These are phyloP conservation scores for Jamesozyma gamospora DNA, from an alignment of 805 yeast species.

Conservation along the genomic window DNA sequence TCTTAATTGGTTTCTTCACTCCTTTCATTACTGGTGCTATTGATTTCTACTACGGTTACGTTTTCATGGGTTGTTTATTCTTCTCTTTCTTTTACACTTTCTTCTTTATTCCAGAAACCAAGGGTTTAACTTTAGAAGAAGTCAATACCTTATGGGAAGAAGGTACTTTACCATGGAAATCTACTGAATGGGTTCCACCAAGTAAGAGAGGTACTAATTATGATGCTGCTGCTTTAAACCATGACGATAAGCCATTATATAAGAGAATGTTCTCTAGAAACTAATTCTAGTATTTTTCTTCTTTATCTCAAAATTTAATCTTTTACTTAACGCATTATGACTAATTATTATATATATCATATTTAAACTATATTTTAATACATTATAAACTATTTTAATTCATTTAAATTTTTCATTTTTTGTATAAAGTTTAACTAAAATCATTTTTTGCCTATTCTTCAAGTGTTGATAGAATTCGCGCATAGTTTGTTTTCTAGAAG, in stretches of 20 bases:
- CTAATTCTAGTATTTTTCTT: neutral
- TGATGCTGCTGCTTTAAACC: constrained; percentile 10
- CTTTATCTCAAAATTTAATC: neutral
- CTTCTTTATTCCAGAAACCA: constrained; percentile 63
- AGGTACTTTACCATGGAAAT: constrained; percentile 1
- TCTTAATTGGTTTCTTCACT: constrained; percentile 1
- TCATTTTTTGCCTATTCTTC: no score
- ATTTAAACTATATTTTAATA: no score
- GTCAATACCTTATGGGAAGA: constrained; percentile 1
- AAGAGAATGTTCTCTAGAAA: constrained; percentile 3
- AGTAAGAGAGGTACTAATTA: constrained; percentile 17
- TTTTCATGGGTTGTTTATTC: constrained; percentile 9
- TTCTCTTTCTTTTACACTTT: constrained; percentile 48
- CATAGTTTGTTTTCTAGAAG: no score
- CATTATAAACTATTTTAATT: no score
- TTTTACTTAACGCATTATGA: neutral
- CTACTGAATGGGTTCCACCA: constrained; percentile 31
- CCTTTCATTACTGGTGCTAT: constrained; percentile 1
- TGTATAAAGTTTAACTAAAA: no score
- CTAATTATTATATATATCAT: no score
- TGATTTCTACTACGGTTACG: constrained; percentile 1
- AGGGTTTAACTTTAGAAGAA: constrained; percentile 68
- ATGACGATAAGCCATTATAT: constrained; percentile 23
- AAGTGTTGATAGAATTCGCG: no score
- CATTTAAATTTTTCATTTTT: no score